Base-by-base conservation (phyloP, 2,329 filamentous ascomycete species). In the Fusarium circinatum region DNA sequence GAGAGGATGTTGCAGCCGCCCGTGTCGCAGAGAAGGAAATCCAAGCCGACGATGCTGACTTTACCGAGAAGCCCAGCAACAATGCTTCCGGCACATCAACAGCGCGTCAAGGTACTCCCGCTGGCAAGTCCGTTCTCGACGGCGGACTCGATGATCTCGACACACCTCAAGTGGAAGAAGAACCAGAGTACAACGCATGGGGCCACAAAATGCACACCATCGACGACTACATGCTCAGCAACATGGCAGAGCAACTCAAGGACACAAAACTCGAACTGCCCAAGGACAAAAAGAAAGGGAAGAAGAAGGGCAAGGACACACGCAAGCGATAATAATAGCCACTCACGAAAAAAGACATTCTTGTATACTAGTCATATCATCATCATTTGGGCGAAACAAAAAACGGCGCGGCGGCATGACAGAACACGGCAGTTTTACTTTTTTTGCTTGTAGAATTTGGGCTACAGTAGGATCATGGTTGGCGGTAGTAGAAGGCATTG, bases 21-120 rank as follows among this genome's bases (percentile, higher is more conserved):
- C 92, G 93, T 58, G 89, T 93, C 15, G 96, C 96, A 0, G 93
- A 97, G 80, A 96, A 93, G 79, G 96, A 99, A 81, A 92, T 96
- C 52, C 91, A 94, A 77, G 92, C 93, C 30, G 94, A 97, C 75
- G 94, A 95, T 51, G 93, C 90, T 9, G 95, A 97, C 79, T 97
- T 97, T 75, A 91, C 91, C 6, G 93, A 95, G 78, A 89, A 90
- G 80, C 83, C 87, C 62, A 75, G 86, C 76, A 62, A 79, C 76
- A 66, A 82, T 9, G 79, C 79, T 4, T 89, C 88, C 0, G 87
- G 86, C 7, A 80, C 85, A 5, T 88, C 88, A 9, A 89, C 85
- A 59, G 82, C 84, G 10, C 80, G 86, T 13, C 86, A 88, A 65
- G 87, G 86, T 4, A 89, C 88, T 14, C 88, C 89, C 79, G 85